Conservation (phyloP, 306 rosid genomes). For the Casuarina equisetifolia region DNA sequence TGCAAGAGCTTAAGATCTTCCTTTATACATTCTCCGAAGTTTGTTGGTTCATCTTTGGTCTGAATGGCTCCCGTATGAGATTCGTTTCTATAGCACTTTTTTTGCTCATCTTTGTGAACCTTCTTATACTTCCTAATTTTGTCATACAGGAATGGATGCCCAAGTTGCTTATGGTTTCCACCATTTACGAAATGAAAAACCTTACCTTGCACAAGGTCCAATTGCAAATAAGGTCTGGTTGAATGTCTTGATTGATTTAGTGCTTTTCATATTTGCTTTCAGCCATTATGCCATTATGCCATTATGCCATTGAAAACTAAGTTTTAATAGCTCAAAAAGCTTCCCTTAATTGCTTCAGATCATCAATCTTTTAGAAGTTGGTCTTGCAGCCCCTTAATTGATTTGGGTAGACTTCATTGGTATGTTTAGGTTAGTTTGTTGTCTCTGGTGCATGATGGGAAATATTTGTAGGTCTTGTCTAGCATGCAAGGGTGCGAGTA, state of each 20-base stretch:
- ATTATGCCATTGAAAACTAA: background rate
- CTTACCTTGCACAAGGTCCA: conserved; percentile 92
- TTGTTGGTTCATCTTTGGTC: conserved; percentile 3
- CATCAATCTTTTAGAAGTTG: background rate
- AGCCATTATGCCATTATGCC: background rate
- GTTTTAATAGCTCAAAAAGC: background rate
- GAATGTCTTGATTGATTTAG: conserved; percentile 15
- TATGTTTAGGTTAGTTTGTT: background rate
- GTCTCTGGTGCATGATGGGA: background rate
- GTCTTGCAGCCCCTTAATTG: background rate
- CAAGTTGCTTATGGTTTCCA: conserved; percentile 97
- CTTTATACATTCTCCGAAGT: background rate
- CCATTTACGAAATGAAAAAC: conserved; percentile 86
- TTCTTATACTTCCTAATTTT: conserved; percentile 22
- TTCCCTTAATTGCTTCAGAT: background rate
- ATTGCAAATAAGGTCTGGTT: conserved; percentile 79
- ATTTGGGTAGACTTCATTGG: background rate
- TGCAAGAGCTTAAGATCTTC: background rate
- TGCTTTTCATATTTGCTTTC: conserved; percentile 1
- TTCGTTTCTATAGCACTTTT: conserved; percentile 4
- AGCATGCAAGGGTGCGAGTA: background rate
- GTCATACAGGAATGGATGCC: conserved; percentile 93
- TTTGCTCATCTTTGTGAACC: conserved; percentile 11
- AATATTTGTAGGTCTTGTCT: background rate
- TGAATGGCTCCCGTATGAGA: conserved; percentile 14